phyloP scores from a whole-genome alignment of 116 monocot species.

The Papilionanthe hybrid region DNA sequence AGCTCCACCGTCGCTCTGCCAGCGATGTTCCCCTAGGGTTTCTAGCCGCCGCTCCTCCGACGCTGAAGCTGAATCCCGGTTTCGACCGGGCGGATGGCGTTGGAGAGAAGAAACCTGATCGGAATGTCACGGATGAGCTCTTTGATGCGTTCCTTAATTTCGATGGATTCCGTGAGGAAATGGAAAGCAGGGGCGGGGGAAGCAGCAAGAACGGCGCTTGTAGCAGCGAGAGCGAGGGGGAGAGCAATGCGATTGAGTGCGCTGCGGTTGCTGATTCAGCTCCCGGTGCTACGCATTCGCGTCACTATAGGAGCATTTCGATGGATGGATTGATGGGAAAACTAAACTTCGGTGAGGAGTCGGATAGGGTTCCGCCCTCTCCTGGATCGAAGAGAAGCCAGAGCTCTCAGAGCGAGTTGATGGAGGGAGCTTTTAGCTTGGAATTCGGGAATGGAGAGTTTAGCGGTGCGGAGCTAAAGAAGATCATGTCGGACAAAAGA shows the following conservation, averaged over 20 bases:
- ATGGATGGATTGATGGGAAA: conserved; percentile 34
- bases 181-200: conserved; percentile 9
- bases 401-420: neutral
- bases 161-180: conserved; percentile 20
- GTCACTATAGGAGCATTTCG: conserved; percentile 32
- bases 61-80: conserved; percentile 3
- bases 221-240: conserved; percentile 42
- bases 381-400: conserved; percentile 5
- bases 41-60: neutral
- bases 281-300: neutral
- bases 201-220: conserved; percentile 24
- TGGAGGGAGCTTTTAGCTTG: conserved; percentile 25
- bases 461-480: conserved; percentile 35
- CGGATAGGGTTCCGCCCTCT: conserved; percentile 13
- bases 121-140: conserved; percentile 20
- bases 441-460: conserved; percentile 48
- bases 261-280: conserved; percentile 12
- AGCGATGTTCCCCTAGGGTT: conserved; percentile 2
- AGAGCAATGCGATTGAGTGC: conserved; percentile 23
- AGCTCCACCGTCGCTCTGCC: conserved; percentile 7
- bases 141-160: conserved; percentile 34
- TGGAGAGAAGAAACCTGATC: neutral
- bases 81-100: neutral
- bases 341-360: conserved; percentile 7
- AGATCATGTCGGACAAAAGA: conserved; percentile 44